Conservation (phyloP, 1,139 yeast species). For the Pichia sp. region DNA sequence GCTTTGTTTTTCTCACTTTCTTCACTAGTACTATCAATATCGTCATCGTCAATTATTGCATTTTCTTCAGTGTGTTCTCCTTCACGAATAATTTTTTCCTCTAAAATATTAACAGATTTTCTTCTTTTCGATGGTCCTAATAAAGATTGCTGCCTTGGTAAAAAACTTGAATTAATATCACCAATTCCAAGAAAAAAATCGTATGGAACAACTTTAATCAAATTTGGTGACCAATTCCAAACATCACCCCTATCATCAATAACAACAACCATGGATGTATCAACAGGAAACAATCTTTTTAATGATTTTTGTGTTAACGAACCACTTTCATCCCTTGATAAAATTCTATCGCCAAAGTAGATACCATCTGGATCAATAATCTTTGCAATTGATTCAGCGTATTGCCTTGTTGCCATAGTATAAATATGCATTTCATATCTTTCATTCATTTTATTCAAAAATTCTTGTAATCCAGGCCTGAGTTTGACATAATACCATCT, state of each 20-base stretch:
- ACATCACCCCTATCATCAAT: slow-evolving; percentile 98
- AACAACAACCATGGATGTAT: slow-evolving; percentile 92
- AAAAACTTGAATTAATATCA: slow-evolving; percentile 87
- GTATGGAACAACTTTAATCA: slow-evolving; percentile 89
- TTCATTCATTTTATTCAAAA: slow-evolving; percentile 55
- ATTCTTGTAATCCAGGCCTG: slow-evolving; percentile 78
- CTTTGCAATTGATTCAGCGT: slow-evolving; percentile 84
- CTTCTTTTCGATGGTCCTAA: slow-evolving; percentile 65
- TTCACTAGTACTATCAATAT: slow-evolving; percentile 3
- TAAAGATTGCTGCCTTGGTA: slow-evolving; percentile 74
- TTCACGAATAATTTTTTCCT: slow-evolving; percentile 30
- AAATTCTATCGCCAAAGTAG: slow-evolving; percentile 84
- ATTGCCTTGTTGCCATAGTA: slow-evolving; percentile 97
- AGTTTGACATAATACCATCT: slow-evolving; percentile 91
- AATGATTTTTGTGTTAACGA: slow-evolving; percentile 84
- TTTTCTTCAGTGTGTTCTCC: slow-evolving; percentile 25
- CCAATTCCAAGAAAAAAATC: slow-evolving; percentile 97
- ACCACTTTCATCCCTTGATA: slow-evolving; percentile 94
- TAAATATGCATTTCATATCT: slow-evolving; percentile 88
- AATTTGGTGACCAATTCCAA: slow-evolving; percentile 95
- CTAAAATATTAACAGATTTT: slow-evolving; percentile 48
- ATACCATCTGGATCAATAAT: slow-evolving; percentile 86
- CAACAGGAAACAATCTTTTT: slow-evolving; percentile 87
- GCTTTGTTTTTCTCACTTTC: background rate
- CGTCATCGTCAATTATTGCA: slow-evolving; percentile 27